phyloP scores from a whole-genome alignment of 345 rosid genomes.

The Melastoma malabathricum region DNA sequence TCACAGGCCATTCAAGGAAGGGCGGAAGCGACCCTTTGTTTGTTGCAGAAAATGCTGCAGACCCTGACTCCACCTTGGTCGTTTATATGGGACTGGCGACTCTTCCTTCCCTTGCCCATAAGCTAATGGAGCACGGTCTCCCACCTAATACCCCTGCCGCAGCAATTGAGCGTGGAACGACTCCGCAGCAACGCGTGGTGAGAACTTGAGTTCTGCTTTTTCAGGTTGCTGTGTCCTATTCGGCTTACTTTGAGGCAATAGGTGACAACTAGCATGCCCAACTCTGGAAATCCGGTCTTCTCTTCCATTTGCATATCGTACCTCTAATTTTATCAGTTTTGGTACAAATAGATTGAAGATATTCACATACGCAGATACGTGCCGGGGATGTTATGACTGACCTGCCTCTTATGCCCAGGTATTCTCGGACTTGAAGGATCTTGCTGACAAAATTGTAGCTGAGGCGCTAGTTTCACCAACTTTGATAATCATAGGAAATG shows the following conservation, averaged over 20 bases:
- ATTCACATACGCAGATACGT: not conserved
- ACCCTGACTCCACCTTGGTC: slow-evolving; percentile 81
- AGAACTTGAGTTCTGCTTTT: too few relatives aligned
- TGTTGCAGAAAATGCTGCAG: slow-evolving; percentile 86
- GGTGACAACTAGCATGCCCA: not conserved
- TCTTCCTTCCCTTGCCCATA: slow-evolving; percentile 68
- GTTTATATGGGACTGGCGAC: slow-evolving; percentile 96
- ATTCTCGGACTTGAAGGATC: slow-evolving; percentile 65
- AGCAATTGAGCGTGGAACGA: slow-evolving; percentile 86
- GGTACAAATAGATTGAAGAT: not conserved
- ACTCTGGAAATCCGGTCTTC: not conserved
- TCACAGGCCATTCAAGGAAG: slow-evolving; percentile 87
- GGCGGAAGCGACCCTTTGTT: slow-evolving; percentile 74
- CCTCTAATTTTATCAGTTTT: not conserved
- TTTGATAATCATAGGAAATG: slow-evolving; percentile 73
- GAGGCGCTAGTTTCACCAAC: slow-evolving; percentile 72
- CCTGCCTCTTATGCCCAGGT: slow-evolving; percentile 29
- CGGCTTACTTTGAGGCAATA: too few relatives aligned
- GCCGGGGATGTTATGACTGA: too few relatives aligned
- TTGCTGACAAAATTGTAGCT: slow-evolving; percentile 41
- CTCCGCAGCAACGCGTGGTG: slow-evolving; percentile 68
- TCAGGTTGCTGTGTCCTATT: too few relatives aligned
- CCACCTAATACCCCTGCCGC: slow-evolving; percentile 73
- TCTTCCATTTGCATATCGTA: not conserved
- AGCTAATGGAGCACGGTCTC: slow-evolving; percentile 78